Evolutionary conservation across 208 protist species (phyloP).

Genomic region (Leishmania tropica): DNA sequence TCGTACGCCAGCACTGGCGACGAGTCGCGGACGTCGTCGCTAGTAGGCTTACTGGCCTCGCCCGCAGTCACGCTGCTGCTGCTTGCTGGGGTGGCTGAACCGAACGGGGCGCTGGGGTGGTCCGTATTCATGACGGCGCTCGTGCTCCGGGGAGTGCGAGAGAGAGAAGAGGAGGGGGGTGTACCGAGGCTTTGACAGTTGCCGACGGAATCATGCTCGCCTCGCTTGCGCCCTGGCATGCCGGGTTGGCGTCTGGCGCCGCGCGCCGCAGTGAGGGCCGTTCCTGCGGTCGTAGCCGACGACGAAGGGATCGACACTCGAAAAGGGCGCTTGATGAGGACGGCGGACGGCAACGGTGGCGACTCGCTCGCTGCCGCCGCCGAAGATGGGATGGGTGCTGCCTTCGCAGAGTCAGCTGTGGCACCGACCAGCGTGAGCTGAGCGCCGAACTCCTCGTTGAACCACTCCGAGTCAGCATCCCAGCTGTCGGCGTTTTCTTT

Average conservation of each 20-base stretch:
- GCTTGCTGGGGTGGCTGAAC: not conserved
- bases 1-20: constrained; percentile 26
- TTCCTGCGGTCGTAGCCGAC: not conserved
- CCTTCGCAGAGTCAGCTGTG: not conserved
- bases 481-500: constrained; percentile 27
- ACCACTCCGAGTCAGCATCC: constrained; percentile 72
- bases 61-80: not conserved
- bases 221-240: not conserved
- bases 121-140: not conserved
- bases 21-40: not conserved
- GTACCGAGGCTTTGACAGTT: not conserved
- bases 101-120: not conserved
- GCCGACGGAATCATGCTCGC: no score
- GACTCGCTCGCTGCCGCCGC: not conserved
- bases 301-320: not conserved
- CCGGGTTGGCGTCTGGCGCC: not conserved
- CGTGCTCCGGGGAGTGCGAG: not conserved
- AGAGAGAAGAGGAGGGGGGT: not conserved
- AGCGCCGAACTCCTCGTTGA: constrained; percentile 56
- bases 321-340: not conserved
- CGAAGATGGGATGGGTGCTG: not conserved
- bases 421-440: constrained; percentile 15
- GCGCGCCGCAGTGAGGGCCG: not conserved
- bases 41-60: not conserved
- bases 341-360: no score